Evolutionary conservation across 192 early-diverging fungal species (phyloP), one percentile per base, ranked within the genome.

Genomic region (Podila epigama): DNA sequence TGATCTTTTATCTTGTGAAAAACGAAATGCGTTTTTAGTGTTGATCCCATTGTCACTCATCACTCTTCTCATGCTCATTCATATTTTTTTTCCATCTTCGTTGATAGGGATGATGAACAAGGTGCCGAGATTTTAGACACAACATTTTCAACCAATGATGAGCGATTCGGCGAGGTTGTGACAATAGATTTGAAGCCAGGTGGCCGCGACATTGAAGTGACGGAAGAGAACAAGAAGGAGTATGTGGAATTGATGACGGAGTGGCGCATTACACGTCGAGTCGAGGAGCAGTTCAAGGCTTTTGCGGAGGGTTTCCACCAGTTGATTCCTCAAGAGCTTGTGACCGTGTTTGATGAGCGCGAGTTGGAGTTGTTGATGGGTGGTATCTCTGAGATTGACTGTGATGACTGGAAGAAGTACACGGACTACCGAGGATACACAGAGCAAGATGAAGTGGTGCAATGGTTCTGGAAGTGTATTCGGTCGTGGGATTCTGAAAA

Each of bases 371-470:
- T 98, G 51, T 87, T 98, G 36, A 97, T 99, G 83, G 95, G 96
- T 27, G 97, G 97, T 63, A 90, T 99, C 65, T 92, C 92, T 22
- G 96, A 99, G 66, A 94, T 99, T 66, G 96, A 99, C 81, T 84
- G 96, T 11, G 96, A 97, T 37, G 97, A 99, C 82, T 99, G 97
- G 97, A 96, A 95, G 87, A 99, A 97, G 85, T 87, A 97, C 75
- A 99, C 96, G 6, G 96, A 99, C 79, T 99, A 99, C 70, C 84
- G 96, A 50, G 96, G 96, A 18, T 99, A 96, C 86, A 94, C 91
- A 9, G 95, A 99, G 70, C 90, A 92, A 28, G 97, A 99, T 84
- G 93, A 96, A 66, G 92, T 95, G 15, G 86, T 97, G 66, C 91
- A 93, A 78, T 95, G 92, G 92, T 97, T 97, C 90, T 98, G 97